Base-by-base conservation (phyloP, 768 basidiomycete genomes). In the Asterophora parasitica region DNA sequence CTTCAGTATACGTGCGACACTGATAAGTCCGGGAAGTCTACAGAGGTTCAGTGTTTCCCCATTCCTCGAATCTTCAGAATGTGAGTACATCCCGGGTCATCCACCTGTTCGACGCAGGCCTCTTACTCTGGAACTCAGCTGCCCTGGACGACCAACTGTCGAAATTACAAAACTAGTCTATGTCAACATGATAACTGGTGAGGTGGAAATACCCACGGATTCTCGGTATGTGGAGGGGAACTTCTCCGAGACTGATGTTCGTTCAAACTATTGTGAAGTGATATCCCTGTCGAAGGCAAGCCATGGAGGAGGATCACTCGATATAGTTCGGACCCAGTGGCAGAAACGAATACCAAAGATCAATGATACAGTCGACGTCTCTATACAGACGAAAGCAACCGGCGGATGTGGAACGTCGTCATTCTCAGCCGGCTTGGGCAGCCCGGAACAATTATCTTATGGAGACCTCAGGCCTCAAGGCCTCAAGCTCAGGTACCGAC, bases 41-140 rank as follows among this genome's bases (percentile, higher is more conserved):
- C 59, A 4, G 54, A 64, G 42, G 59, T 79, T 38, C 75, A 79
- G 31, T 92, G 89, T 61, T 81, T 78, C 60, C 90, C 88, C 5
- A 65, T 92, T 37, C 78, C 84, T 23, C 79, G 91, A 12, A 72
- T 92, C 20, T 87, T 93, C 57, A 72, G 73, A 62, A 68, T 88
- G 89, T 87, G 58, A 65, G 81, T 54, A 7, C 19, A 32, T 28
- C 48, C 42, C 15, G 15, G 19, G 49, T 40, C 37, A 20, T 16
- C 49, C n/a, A n/a, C n/a, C 39, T 15, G 35, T 36, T 37, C 43
- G 36, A 1, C 32, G 41, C 17, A 34, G 9, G 15, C 28, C n/a
- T n/a, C n/a, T 26, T 30, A 37, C 41, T 23, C 47, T 40, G 32
- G 53, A 20, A n/a, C 47, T 48, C 54, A 92, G 90, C 53, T 92